Evolutionary conservation across 2,329 filamentous ascomycete species (phyloP).

Genomic region (Exophiala viscosa): DNA sequence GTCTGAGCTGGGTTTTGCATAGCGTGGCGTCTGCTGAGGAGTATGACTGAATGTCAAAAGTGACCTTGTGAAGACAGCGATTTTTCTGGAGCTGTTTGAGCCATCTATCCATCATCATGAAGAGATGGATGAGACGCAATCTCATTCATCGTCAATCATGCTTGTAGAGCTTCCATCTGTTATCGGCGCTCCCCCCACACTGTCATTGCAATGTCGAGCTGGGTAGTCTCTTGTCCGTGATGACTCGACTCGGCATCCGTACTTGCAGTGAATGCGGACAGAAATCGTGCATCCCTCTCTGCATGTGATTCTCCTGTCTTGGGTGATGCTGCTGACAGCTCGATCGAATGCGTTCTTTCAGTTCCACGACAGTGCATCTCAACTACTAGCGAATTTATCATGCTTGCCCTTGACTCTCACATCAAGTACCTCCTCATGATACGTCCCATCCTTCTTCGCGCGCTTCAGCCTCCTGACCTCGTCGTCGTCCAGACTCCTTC

Average conservation of each 20-base stretch:
- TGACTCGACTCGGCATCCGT: no score
- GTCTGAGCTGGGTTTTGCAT: constrained; percentile 9
- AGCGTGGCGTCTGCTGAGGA: constrained; percentile 15
- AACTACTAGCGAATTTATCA: constrained; percentile 65
- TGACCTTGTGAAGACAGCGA: background rate
- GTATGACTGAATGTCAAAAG: background rate
- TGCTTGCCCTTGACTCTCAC: constrained; percentile 90
- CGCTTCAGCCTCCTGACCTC: constrained; percentile 81
- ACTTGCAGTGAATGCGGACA: no score
- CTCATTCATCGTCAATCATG: no score
- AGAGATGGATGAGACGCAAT: no score
- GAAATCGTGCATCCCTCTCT: no score
- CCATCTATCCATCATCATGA: no score
- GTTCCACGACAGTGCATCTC: background rate
- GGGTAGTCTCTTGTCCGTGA: no score
- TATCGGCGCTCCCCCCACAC: no score
- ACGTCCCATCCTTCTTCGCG: constrained; percentile 80
- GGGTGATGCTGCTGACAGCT: no score
- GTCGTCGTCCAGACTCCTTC: constrained; percentile 72
- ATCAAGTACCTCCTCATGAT: constrained; percentile 80
- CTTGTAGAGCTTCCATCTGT: no score
- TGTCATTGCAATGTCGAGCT: no score
- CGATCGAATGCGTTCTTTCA: background rate
- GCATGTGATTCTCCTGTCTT: no score
- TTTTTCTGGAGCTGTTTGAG: background rate